Base-by-base conservation (phyloP, 164 flowering plant genomes). In the Tetrastigma voinierianum region DNA sequence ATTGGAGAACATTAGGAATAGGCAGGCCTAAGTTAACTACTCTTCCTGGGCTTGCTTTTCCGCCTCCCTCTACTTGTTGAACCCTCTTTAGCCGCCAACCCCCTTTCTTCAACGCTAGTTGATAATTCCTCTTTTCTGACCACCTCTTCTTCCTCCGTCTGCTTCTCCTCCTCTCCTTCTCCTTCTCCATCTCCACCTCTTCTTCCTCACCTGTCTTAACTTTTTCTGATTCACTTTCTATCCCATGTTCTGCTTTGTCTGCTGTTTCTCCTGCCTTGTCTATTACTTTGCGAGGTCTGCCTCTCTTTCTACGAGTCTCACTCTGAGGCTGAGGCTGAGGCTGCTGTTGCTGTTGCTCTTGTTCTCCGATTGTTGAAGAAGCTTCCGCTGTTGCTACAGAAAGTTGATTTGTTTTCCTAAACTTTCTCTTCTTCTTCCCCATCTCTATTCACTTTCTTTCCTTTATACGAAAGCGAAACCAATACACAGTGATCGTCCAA, bases 41-140 rank as follows among this genome's bases (percentile, higher is more conserved):
- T 87, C 79, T 82, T 85, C 51, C 79, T 72, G 58, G 91, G 91
- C 56, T 77, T 82, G 80, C 86, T 71, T 74, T 83, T 87, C 62
- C 86, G 64, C 49, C 83, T 83, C 43, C 78, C 81, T 74, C 82
- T 78, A 71, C 87, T 79, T 58, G 72, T 77, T 21, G 62, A 47
- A 49, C 63, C 43, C 11, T 58, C 72, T 24, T 40, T 46, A 23
- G 59, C 23, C 45, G 59, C 23, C 45, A 49, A n/a, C 10, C 55
- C 57, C 24, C 58, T 32, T 32, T 32, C 40, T 32, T 32, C 40
- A 32, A 32, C 40, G 6, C 6, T 3, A 32, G 40, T 32, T 32
- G 40, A 43, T 57, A 32, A 12, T 11, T 10, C n/a, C 69, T 54
- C 55, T 20, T 46, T 67, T 43, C 13, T 59, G 56, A 10, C 44